Evolutionary conservation across 2,329 filamentous ascomycete genomes (phyloP).

Genomic region (Beauveria bassiana): DNA sequence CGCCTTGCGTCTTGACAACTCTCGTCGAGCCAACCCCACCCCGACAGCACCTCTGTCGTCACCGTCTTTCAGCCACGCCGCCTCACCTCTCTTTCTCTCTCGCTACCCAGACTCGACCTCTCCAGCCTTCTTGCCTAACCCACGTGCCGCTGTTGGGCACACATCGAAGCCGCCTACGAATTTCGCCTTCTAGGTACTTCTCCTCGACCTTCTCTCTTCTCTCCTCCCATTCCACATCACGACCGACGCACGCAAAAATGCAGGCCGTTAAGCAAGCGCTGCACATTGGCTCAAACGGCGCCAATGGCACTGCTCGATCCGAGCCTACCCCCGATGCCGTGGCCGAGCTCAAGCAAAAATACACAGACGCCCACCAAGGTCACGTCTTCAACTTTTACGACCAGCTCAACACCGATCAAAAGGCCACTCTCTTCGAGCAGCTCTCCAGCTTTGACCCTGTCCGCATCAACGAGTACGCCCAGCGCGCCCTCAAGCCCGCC

Average conservation of each 20-base stretch:
- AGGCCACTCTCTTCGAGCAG: constrained; percentile 73
- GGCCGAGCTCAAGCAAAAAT: constrained; percentile 60
- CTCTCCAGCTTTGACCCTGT: constrained; percentile 73
- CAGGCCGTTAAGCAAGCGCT: constrained; percentile 36
- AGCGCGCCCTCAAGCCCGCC: constrained; percentile 73
- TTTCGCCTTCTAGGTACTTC: background rate
- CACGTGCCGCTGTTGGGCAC: background rate
- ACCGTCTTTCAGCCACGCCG: constrained; percentile 6
- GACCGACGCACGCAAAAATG: constrained; percentile 26
- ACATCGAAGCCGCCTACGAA: background rate
- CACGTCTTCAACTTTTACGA: constrained; percentile 81
- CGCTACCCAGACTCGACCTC: background rate
- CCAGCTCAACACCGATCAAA: constrained; percentile 62
- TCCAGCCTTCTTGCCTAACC: background rate
- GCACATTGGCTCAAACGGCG: constrained; percentile 26
- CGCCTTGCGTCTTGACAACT: background rate
- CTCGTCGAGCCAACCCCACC: background rate
- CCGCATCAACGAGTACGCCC: constrained; percentile 79
- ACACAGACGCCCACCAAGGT: constrained; percentile 69
- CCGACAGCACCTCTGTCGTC: background rate
- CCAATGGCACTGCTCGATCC: constrained; percentile 24
- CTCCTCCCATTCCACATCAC: background rate
- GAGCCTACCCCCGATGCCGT: constrained; percentile 60
- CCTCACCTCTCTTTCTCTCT: background rate
- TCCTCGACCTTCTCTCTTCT: background rate